Conservation (phyloP, 768 basidiomycete genomes). For the Lactarius akahatsu region DNA sequence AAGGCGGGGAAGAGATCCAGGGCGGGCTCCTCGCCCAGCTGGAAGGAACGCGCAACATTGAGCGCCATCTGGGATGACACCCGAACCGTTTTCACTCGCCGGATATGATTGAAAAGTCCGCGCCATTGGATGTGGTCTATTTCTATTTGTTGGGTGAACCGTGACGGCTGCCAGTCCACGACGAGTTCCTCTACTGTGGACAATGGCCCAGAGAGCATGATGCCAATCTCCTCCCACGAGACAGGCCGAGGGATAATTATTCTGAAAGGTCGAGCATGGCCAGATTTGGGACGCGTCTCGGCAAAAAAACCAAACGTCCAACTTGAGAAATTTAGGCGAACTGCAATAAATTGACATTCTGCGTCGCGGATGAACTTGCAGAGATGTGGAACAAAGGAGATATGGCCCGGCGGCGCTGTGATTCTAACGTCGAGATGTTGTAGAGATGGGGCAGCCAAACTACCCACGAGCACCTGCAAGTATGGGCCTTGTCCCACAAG, state of each 20-base stretch:
- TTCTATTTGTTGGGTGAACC: neutral
- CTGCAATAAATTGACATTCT: neutral
- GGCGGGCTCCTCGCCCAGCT: neutral
- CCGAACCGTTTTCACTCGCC: neutral
- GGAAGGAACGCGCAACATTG: neutral
- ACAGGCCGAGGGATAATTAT: too few species aligned
- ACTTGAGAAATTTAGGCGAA: neutral
- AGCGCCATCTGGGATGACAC: neutral
- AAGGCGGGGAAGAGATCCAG: neutral
- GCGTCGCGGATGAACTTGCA: neutral
- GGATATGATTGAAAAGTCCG: neutral
- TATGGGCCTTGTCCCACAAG: neutral
- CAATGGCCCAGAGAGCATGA: too few species aligned
- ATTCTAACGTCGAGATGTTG: neutral
- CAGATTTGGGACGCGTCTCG: neutral
- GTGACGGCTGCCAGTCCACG: neutral
- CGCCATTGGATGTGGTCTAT: neutral
- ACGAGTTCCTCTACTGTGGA: neutral
- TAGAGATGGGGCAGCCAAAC: slow-evolving; percentile 6
- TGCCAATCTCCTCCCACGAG: too few species aligned
- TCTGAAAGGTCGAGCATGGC: too few species aligned
- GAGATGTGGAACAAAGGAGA: neutral
- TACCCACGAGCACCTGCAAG: neutral
- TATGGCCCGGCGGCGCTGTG: too few species aligned
- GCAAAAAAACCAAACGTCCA: neutral